These are phyloP conservation scores for Myotisia sp. DNA, from an alignment of 2,329 filamentous ascomycete genomes.

Conservation along the genomic window DNA sequence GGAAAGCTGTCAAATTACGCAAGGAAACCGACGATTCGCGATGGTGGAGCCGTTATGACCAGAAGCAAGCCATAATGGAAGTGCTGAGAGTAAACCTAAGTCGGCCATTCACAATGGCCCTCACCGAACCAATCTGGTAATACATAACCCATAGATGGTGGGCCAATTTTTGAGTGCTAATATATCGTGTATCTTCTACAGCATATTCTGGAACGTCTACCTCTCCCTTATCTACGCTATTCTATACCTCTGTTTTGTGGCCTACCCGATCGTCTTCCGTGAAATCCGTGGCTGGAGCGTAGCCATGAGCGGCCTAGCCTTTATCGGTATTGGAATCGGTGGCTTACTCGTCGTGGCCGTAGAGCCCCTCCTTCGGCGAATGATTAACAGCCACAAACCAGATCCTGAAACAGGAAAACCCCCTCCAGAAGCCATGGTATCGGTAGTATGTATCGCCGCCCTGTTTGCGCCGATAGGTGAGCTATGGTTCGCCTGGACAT, in stretches of 20 bases:
- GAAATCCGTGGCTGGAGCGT: conserved; percentile 62
- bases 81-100: conserved; percentile 62
- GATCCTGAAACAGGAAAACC: conserved; percentile 62
- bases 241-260: conserved; percentile 79
- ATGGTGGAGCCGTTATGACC: conserved; percentile 71
- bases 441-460: conserved; percentile 63
- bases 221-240: conserved; percentile 71
- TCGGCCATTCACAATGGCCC: conserved; percentile 61
- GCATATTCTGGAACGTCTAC: conserved; percentile 60
- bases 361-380: conserved; percentile 56
- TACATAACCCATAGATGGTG: no score
- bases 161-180: not conserved
- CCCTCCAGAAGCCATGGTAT: conserved; percentile 66
- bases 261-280: conserved; percentile 73
- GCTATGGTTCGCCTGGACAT: conserved; percentile 80
- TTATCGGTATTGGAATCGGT: conserved; percentile 55
- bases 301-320: conserved; percentile 61
- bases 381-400: conserved; percentile 62
- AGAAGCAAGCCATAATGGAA: conserved; percentile 48
- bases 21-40: conserved; percentile 56
- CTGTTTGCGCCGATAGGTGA: conserved; percentile 63
- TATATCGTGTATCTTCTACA: conserved; percentile 25
- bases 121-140: conserved; percentile 73
- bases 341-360: conserved; percentile 37
- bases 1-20: conserved; percentile 48